Base-by-base conservation (phyloP, 148 eudicot genomes). In the Rhododendron simsii region DNA sequence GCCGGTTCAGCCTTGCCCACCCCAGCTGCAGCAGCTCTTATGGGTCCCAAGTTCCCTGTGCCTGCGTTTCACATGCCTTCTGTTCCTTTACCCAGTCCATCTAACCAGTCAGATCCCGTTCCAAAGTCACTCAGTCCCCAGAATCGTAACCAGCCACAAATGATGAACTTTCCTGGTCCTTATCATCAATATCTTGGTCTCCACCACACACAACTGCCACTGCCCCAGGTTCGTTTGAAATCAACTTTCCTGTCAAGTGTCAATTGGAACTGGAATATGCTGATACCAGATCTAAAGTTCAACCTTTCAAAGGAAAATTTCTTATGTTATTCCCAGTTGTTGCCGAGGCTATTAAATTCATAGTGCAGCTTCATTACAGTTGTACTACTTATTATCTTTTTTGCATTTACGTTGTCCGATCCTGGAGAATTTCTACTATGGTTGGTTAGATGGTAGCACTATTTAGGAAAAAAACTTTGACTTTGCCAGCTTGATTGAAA, bases 101-200 rank as follows among this genome's bases (percentile, higher is more conserved):
- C 86, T 79, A 87, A 51, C 81, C 92, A 86, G 45, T 55, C 86
- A 21, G 91, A 89, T 47, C 74, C 89, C 18, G 51, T 81, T 83
- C 61, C 83, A 26, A 81, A 84, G 73, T 48, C 91, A 16, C 45
- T 44, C 82, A 63, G 61, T 73, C 11, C 80, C 15, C 95, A 84
- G 73, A 86, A 57, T 80, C 73, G 81, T 12, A 89, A 85, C 87
- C 87, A 90, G 85, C 86, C 90, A 35, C 92, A 75, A 69, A 51
- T 90, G 73, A 90, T 92, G 0, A 90, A 69, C 89, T 41, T 90
- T 85, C 59, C 85, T 11, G 93, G 92, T 81, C 93, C 92, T 26
- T 93, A 92, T 87, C 98, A 92, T 47, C 94, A 92, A 39, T 95
- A 89, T 88, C 86, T 91, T 82, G 91, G 89, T 80, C 73, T 89